phyloP scores from a whole-genome alignment of 2,329 filamentous ascomycete genomes.

The Fusarium abutilonis region DNA sequence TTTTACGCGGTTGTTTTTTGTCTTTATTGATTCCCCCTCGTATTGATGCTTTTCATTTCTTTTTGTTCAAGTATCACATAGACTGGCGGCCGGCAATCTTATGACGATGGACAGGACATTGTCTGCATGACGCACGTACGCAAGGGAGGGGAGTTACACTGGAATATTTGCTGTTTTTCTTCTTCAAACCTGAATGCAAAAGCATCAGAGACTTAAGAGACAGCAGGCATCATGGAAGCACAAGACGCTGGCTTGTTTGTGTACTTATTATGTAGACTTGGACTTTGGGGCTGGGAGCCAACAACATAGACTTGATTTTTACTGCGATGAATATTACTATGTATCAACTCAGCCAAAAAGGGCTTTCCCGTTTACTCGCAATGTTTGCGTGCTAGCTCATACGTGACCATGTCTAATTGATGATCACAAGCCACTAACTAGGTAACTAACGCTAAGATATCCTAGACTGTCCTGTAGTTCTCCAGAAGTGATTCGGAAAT shows the following conservation, averaged over 20 bases:
- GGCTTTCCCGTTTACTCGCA: neutral
- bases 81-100: conserved; percentile 45
- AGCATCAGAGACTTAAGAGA: conserved; percentile 27
- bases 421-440: too few relatives aligned
- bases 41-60: conserved; percentile 37
- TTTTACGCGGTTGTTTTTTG: conserved; percentile 14
- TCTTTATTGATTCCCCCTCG: conserved; percentile 40
- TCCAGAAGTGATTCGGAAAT: neutral
- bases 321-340: conserved; percentile 19
- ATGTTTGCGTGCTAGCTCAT: neutral
- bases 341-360: neutral
- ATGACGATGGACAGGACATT: conserved; percentile 43
- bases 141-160: conserved; percentile 42
- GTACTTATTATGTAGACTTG: conserved; percentile 45
- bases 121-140: conserved; percentile 41
- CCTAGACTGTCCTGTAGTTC: neutral
- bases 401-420: too few relatives aligned
- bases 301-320: conserved; percentile 42
- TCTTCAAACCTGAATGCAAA: conserved; percentile 11
- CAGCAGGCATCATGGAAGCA: conserved; percentile 42
- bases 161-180: conserved; percentile 37
- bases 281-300: conserved; percentile 35
- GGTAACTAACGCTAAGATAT: too few relatives aligned
- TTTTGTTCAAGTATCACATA: conserved; percentile 46
- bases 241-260: conserved; percentile 44